phyloP scores from a whole-genome alignment of 495 filamentous ascomycete genomes.

The Penicillium antarcticum region DNA sequence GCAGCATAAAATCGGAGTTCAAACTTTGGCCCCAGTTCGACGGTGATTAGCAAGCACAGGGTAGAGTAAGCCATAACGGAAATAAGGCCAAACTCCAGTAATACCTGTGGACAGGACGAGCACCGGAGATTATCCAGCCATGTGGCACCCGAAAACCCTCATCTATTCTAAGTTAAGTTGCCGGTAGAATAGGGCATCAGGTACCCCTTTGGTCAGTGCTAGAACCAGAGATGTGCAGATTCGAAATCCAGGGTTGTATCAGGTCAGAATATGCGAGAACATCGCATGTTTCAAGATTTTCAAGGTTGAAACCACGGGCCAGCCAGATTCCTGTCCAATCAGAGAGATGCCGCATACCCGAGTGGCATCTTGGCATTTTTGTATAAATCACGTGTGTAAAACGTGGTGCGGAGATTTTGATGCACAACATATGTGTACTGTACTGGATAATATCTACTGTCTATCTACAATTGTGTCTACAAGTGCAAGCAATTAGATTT shows the following conservation, averaged over 20 bases:
- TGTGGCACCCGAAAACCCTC: neutral
- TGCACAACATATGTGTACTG: too few relatives aligned
- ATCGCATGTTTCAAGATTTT: neutral
- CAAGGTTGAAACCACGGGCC: neutral
- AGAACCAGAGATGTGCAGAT: neutral
- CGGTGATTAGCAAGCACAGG: neutral
- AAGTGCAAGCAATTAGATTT: too few relatives aligned
- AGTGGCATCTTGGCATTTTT: neutral
- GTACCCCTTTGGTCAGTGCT: too few relatives aligned
- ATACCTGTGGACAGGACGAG: neutral
- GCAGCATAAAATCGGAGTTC: too few relatives aligned
- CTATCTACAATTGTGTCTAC: too few relatives aligned
- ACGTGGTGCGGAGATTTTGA: neutral
- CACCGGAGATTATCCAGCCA: neutral
- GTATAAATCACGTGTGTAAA: conserved; percentile 2
- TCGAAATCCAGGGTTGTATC: too few relatives aligned
- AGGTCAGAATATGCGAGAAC: neutral
- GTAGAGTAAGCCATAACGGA: neutral
- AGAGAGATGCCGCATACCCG: conserved; percentile 2
- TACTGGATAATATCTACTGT: too few relatives aligned
- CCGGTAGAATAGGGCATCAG: neutral
- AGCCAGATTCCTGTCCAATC: neutral
- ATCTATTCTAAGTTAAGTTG: neutral
- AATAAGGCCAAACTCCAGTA: neutral
- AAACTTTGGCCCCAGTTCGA: too few relatives aligned